These are phyloP conservation scores for Dillenia turbinata DNA, from an alignment of 164 flowering plant genomes.

Conservation along the genomic window DNA sequence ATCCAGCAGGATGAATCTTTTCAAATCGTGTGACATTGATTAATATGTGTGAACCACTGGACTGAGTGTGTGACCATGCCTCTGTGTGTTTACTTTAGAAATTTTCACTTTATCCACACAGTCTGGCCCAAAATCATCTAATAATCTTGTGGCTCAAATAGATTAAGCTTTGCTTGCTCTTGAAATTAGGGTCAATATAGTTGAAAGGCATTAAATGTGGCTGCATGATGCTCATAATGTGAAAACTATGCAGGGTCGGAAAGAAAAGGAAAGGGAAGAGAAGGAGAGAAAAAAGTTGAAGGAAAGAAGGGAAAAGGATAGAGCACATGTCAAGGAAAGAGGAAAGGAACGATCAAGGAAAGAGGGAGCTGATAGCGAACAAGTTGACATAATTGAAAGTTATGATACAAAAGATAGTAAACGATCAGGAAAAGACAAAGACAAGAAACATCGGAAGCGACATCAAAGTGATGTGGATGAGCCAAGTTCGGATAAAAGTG, in stretches of 20 bases:
- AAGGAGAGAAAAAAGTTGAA: constrained; percentile 37
- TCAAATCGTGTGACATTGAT: no score
- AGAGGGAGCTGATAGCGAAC: constrained; percentile 70
- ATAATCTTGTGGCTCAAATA: no score
- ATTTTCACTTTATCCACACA: no score
- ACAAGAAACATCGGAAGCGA: constrained; percentile 69
- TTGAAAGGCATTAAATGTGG: no score
- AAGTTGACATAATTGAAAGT: constrained; percentile 42
- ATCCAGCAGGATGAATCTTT: no score
- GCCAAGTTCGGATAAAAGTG: constrained; percentile 64
- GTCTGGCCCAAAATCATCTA: no score
- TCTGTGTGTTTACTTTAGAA: no score
- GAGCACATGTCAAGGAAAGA: constrained; percentile 67
- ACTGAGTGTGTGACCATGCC: no score
- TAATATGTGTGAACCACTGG: no score
- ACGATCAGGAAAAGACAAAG: constrained; percentile 65
- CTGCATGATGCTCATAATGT: no score
- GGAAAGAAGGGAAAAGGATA: constrained; percentile 60
- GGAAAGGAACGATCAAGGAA: constrained; percentile 67
- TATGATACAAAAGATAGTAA: constrained; percentile 66
- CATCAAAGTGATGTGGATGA: constrained; percentile 61
- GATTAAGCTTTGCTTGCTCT: no score
- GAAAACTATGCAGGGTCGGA: constrained; percentile 49
- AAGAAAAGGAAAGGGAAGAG: constrained; percentile 71
- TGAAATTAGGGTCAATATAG: no score